Percentiles rank a stretch among this genome's conserved stretches.
Conservation (phyloP, 2,329 filamentous ascomycete species). For the Fusarium coicis region DNA sequence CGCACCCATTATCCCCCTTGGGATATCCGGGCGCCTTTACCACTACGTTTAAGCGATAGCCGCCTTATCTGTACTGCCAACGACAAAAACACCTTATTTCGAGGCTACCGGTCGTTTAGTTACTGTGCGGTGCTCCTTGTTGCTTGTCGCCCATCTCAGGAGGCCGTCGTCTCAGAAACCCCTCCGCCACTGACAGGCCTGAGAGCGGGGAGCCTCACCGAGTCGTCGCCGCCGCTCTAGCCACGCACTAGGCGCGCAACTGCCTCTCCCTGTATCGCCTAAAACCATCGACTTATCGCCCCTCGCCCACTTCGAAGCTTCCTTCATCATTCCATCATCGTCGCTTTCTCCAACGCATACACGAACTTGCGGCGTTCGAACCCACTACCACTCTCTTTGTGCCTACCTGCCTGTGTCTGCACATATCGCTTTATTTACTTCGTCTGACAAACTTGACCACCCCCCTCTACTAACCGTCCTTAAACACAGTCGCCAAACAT, state of each 20-base stretch:
- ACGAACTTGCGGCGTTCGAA: conserved; percentile 28
- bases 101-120: neutral
- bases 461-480: conserved; percentile 40
- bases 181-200: conserved; percentile 42
- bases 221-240: conserved; percentile 42
- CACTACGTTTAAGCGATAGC: conserved; percentile 22
- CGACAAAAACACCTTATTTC: conserved; percentile 15
- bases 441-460: conserved; percentile 32
- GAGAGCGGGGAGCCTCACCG: conserved; percentile 48
- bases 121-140: conserved; percentile 8
- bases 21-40: conserved; percentile 24
- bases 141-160: conserved; percentile 22
- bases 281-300: conserved; percentile 30
- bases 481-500: conserved; percentile 44
- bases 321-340: conserved; percentile 20
- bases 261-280: conserved; percentile 31
- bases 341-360: conserved; percentile 5
- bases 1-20: conserved; percentile 36
- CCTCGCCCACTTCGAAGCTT: conserved; percentile 25
- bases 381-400: conserved; percentile 30
- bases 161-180: conserved; percentile 39
- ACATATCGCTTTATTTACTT: conserved; percentile 27
- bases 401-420: conserved; percentile 25
- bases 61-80: conserved; percentile 21
- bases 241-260: conserved; percentile 44